These are phyloP conservation scores for Cardiospermum halicacabum DNA, from an alignment of 345 rosid genomes.

Conservation along the genomic window DNA sequence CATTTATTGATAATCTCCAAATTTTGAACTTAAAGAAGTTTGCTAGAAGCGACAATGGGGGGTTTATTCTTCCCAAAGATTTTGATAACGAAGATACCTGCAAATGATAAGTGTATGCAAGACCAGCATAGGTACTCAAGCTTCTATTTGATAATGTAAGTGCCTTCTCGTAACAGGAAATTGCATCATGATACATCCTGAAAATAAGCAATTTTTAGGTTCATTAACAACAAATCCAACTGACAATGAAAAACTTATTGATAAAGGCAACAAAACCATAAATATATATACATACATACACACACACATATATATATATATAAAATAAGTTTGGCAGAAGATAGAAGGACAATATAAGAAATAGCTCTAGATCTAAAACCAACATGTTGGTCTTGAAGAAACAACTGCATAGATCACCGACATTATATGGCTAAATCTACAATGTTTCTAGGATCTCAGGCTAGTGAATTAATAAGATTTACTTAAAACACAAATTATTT, in stretches of 20 bases:
- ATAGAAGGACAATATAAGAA: background rate
- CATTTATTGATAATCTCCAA: background rate
- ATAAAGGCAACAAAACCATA: background rate
- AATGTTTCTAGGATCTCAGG: background rate
- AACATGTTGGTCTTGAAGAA: too few relatives aligned
- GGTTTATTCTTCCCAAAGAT: background rate
- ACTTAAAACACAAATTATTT: background rate
- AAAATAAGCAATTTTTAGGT: conserved; percentile 14
- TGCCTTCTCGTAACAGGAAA: conserved; percentile 73
- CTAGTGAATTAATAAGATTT: background rate
- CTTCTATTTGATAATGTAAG: conserved; percentile 75
- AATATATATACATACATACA: too few relatives aligned
- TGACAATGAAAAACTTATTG: background rate
- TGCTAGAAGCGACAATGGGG: background rate
- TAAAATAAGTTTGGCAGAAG: background rate
- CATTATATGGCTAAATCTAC: too few relatives aligned
- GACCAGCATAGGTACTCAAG: conserved; percentile 90
- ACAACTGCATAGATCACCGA: too few relatives aligned
- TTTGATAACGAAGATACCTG: conserved; percentile 46
- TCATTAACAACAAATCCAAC: background rate
- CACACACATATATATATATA: too few relatives aligned
- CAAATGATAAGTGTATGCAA: conserved; percentile 92
- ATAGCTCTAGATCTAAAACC: too few relatives aligned
- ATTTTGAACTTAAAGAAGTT: background rate
- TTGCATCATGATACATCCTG: conserved; percentile 74